Evolutionary conservation across 1,139 yeast genomes (phyloP).

Genomic region (Sugiyamaella paludigena): DNA sequence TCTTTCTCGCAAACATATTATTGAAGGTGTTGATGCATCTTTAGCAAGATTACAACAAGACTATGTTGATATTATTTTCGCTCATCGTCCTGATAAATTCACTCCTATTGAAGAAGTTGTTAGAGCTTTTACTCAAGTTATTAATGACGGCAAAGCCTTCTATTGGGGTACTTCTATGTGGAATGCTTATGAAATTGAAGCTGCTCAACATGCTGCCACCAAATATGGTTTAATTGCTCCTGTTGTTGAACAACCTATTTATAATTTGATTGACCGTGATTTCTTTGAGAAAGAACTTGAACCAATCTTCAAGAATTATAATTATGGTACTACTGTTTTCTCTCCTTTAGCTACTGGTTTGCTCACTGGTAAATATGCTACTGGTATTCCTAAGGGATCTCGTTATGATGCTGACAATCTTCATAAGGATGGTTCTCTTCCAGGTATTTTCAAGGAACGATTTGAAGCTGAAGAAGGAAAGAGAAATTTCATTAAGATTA

Average conservation of each 20-base stretch:
- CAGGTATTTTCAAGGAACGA: constrained; percentile 20
- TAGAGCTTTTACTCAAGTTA: constrained; percentile 46
- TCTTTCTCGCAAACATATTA: constrained; percentile 52
- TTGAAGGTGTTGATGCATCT: constrained; percentile 50
- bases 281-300: constrained; percentile 35
- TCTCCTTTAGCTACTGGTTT: constrained; percentile 38
- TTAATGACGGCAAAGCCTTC: constrained; percentile 37
- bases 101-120: constrained; percentile 53
- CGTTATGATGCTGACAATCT: constrained; percentile 15
- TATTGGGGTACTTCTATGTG: constrained; percentile 42
- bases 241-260: constrained; percentile 37
- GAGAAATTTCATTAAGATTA: constrained; percentile 29
- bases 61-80: constrained; percentile 37
- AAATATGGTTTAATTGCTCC: constrained; percentile 37
- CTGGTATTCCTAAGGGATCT: constrained; percentile 32
- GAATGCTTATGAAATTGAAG: constrained; percentile 39
- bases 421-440: constrained; percentile 15
- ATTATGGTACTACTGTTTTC: constrained; percentile 38
- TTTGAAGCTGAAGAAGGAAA: constrained; percentile 29
- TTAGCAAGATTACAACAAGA: constrained; percentile 49
- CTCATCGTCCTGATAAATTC: constrained; percentile 49
- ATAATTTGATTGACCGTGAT: constrained; percentile 34
- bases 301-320: constrained; percentile 35
- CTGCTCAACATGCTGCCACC: constrained; percentile 38
- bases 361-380: constrained; percentile 37